Evolutionary conservation across 2,329 filamentous ascomycete genomes (phyloP).

Genomic region (Canariomyces notabilis): DNA sequence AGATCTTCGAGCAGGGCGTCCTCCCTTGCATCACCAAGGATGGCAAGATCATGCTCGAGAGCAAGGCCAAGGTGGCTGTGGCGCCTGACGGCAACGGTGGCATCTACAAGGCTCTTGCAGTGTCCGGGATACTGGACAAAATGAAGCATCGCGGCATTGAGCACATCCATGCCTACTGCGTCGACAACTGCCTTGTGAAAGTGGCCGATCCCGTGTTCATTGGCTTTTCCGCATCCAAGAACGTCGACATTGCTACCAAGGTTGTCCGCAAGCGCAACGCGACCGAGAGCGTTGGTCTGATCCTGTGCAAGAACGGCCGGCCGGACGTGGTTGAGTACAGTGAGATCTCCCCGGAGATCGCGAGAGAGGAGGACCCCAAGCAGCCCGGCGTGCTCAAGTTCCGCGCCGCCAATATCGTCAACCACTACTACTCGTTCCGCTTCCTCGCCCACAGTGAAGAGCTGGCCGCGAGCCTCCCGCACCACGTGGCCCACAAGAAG

Average conservation of each 20-base stretch:
- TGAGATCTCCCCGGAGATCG: conserved; percentile 85
- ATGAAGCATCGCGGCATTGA: conserved; percentile 85
- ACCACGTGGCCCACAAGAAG: conserved; percentile 98
- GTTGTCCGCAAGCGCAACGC: conserved; percentile 98
- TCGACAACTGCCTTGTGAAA: conserved; percentile 98
- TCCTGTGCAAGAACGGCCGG: conserved; percentile 90
- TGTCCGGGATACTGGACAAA: conserved; percentile 74
- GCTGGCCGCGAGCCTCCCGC: conserved; percentile 79
- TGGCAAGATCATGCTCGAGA: conserved; percentile 92
- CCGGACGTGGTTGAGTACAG: conserved; percentile 98
- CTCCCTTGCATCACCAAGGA: conserved; percentile 96
- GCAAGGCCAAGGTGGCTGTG: conserved; percentile 84
- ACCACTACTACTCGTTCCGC: conserved; percentile 96
- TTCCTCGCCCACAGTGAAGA: conserved; percentile 87
- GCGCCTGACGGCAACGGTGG: conserved; percentile 97
- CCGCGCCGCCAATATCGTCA: conserved; percentile 98
- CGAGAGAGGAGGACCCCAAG: conserved; percentile 80
- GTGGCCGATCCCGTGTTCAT: conserved; percentile 97
- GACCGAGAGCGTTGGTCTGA: conserved; percentile 91
- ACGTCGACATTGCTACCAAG: conserved; percentile 96
- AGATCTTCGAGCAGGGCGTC: conserved; percentile 95
- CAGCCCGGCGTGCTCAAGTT: conserved; percentile 83
- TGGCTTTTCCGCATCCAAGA: conserved; percentile 80
- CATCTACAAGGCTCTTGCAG: conserved; percentile 86
- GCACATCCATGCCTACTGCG: conserved; percentile 96